Evolutionary conservation across 306 rosid genomes (phyloP).

Genomic region (Sindora glabra): DNA sequence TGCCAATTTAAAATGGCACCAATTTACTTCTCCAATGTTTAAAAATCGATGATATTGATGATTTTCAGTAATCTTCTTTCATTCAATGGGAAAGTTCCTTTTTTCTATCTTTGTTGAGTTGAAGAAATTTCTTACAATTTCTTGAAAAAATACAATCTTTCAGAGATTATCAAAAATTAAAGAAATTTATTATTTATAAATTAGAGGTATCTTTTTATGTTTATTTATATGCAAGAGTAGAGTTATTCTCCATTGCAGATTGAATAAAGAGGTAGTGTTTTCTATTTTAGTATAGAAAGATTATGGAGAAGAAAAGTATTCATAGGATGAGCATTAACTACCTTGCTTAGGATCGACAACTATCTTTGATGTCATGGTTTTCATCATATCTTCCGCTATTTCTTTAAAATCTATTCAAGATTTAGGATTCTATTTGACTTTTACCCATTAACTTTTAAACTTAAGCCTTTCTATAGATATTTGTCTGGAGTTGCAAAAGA

Average conservation of each 20-base stretch:
- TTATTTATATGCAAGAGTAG: constrained; percentile 13
- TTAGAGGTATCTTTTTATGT: not conserved
- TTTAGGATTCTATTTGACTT: constrained; percentile 25
- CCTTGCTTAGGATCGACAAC: constrained; percentile 25
- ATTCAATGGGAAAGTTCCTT: too few species aligned
- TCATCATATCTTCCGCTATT: constrained; percentile 5
- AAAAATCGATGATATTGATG: too few species aligned
- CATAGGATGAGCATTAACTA: constrained; percentile 22
- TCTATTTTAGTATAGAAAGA: constrained; percentile 14
- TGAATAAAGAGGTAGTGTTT: constrained; percentile 20
- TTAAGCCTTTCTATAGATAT: constrained; percentile 38
- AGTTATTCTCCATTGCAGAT: constrained; percentile 18
- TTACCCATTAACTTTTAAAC: constrained; percentile 35
- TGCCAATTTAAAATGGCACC: too few species aligned
- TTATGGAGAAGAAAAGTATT: constrained; percentile 19
- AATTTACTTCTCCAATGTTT: too few species aligned
- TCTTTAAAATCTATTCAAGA: constrained; percentile 23
- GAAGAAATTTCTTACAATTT: too few species aligned
- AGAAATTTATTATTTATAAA: not conserved
- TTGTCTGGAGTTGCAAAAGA: too few species aligned
- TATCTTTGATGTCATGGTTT: constrained; percentile 20
- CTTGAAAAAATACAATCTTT: too few species aligned
- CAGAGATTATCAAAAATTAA: not conserved
- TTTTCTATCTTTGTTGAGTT: too few species aligned
- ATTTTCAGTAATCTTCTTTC: too few species aligned